Percentiles rank a stretch among this genome's conserved stretches.
Conservation (phyloP, 1,139 yeast species). For the Pichia sp. region DNA sequence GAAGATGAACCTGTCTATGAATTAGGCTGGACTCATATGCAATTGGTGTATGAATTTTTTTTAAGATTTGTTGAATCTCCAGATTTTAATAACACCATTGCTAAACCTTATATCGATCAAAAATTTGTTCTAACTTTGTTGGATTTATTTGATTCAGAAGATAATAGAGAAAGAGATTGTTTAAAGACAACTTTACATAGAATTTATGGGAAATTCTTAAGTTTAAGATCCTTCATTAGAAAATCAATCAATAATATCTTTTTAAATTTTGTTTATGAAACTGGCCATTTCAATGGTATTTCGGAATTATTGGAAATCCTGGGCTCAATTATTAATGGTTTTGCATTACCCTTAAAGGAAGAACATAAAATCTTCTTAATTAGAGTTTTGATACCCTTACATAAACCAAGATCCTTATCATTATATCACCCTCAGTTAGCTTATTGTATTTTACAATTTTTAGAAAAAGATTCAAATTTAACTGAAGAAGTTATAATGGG, state of each 20-base stretch:
- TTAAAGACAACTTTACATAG: slow-evolving; percentile 91
- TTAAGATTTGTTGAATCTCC: slow-evolving; percentile 89
- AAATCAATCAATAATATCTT: slow-evolving; percentile 89
- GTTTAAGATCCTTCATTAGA: slow-evolving; percentile 84
- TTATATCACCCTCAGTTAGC: slow-evolving; percentile 95
- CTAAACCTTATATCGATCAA: slow-evolving; percentile 91
- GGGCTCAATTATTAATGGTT: slow-evolving; percentile 95
- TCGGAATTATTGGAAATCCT: slow-evolving; percentile 91
- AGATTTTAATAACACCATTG: slow-evolving; percentile 88
- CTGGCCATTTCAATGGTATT: slow-evolving; percentile 92
- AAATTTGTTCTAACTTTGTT: slow-evolving; percentile 72
- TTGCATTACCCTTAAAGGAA: slow-evolving; percentile 93
- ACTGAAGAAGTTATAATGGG: slow-evolving; percentile 97
- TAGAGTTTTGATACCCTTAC: slow-evolving; percentile 86
- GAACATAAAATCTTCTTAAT: slow-evolving; percentile 91
- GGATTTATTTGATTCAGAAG: slow-evolving; percentile 93
- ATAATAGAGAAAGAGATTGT: slow-evolving; percentile 92
- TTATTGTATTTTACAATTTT: slow-evolving; percentile 91
- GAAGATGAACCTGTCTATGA: slow-evolving; percentile 98
- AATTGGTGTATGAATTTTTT: slow-evolving; percentile 89
- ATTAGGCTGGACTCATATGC: slow-evolving; percentile 99
- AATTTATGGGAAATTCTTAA: slow-evolving; percentile 89
- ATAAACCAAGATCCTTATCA: slow-evolving; percentile 81
- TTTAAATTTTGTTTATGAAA: slow-evolving; percentile 88
- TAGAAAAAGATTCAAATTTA: slow-evolving; percentile 85